A percentile compares a stretch with the other conserved stretches of the same genome.
Conservation (phyloP, 257 asterid genomes). For the Lithospermum erythrorhizon region DNA sequence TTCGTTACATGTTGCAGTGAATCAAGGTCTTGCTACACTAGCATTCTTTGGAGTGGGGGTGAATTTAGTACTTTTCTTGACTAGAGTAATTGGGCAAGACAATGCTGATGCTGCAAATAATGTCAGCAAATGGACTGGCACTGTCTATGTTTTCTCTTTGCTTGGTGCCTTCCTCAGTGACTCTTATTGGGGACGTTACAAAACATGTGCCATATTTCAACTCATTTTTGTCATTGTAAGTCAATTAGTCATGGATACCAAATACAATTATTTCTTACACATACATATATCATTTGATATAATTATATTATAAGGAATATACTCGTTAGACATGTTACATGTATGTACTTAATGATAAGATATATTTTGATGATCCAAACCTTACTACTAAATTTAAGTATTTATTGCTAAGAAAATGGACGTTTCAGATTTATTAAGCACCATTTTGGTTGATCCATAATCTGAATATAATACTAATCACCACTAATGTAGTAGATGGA, state of each 20-base stretch:
- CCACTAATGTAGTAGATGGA: too few species aligned
- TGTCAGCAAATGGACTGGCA: conserved; percentile 1
- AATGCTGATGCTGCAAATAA: conserved; percentile 4
- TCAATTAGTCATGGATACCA: background rate
- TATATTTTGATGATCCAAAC: too few species aligned
- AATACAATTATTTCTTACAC: background rate
- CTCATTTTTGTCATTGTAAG: background rate
- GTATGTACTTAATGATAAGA: too few species aligned
- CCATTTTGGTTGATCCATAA: too few species aligned
- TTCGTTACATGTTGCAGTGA: background rate
- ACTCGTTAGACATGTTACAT: too few species aligned
- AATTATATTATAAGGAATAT: background rate
- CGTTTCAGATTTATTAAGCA: too few species aligned
- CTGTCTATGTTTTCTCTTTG: conserved; percentile 3
- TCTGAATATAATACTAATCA: too few species aligned
- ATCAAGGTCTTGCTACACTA: conserved; percentile 3
- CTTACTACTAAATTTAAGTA: too few species aligned
- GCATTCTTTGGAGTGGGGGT: conserved; percentile 4
- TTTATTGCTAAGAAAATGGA: too few species aligned
- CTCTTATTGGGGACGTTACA: background rate
- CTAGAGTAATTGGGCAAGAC: conserved; percentile 1
- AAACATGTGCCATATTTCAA: conserved; percentile 1
- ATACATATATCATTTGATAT: background rate
- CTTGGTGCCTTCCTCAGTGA: conserved; percentile 4
- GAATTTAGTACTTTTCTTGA: background rate